Evolutionary conservation across 495 filamentous ascomycete species (phyloP).

Genomic region (Lepraria neglecta): DNA sequence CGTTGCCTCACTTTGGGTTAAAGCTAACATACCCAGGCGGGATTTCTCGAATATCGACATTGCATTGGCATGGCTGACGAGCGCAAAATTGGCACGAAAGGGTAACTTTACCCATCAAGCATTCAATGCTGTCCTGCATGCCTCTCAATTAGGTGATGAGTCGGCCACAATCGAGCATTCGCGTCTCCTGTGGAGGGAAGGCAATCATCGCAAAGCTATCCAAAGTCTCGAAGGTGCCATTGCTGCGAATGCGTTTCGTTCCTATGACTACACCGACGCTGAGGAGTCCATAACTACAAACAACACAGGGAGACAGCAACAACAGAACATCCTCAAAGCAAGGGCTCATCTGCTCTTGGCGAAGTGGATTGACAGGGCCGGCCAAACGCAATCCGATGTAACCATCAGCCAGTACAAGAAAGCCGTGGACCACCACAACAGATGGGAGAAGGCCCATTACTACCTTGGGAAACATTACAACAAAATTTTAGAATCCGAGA

Average conservation of each 20-base stretch:
- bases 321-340: conserved; percentile 45
- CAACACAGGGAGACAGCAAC: conserved; percentile 32
- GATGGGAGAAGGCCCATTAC: conserved; percentile 96
- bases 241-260: conserved; percentile 59
- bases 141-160: conserved; percentile 72
- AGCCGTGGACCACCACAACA: conserved; percentile 51
- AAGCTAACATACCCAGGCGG: conserved; percentile 31
- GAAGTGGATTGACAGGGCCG: conserved; percentile 93
- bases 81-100: conserved; percentile 80
- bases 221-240: conserved; percentile 82
- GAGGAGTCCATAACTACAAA: conserved; percentile 36
- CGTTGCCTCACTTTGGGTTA: conserved; percentile 15
- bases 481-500: conserved; percentile 87
- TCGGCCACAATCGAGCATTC: conserved; percentile 91
- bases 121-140: conserved; percentile 88
- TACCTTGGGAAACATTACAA: conserved; percentile 97
- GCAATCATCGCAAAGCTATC: conserved; percentile 90
- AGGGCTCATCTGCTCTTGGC: conserved; percentile 76
- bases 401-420: conserved; percentile 73
- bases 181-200: conserved; percentile 87
- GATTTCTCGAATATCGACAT: conserved; percentile 58
- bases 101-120: conserved; percentile 72
- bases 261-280: conserved; percentile 41
- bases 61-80: conserved; percentile 78
- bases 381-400: conserved; percentile 74